Percentiles rank a stretch among this genome's conserved stretches.
These are phyloP conservation scores for Rasamsonia emersonii DNA, from an alignment of 2,329 filamentous ascomycete species.

Conservation along the genomic window DNA sequence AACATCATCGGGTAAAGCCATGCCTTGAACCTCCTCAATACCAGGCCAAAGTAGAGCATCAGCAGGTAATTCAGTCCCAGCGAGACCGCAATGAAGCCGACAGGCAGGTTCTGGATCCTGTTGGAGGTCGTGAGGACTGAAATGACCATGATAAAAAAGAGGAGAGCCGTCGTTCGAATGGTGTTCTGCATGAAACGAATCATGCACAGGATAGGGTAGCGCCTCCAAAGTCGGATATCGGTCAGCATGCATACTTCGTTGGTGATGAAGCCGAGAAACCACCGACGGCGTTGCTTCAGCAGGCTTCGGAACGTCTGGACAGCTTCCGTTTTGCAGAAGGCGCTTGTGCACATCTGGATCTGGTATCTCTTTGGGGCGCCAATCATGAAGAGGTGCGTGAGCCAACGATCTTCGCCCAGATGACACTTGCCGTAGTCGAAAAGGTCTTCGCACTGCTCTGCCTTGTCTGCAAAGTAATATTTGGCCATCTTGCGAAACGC, in stretches of 20 bases:
- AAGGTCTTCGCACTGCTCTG: slow-evolving; percentile 87
- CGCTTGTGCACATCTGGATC: slow-evolving; percentile 94
- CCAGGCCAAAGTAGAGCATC: slow-evolving; percentile 91
- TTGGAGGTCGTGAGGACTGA: slow-evolving; percentile 79
- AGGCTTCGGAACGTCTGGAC: slow-evolving; percentile 80
- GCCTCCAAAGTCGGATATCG: slow-evolving; percentile 80
- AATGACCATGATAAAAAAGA: slow-evolving; percentile 90
- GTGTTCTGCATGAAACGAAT: slow-evolving; percentile 95
- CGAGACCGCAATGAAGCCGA: slow-evolving; percentile 89
- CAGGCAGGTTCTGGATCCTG: slow-evolving; percentile 67
- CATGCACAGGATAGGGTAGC: slow-evolving; percentile 77
- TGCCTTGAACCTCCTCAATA: slow-evolving; percentile 82
- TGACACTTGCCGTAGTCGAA: slow-evolving; percentile 97
- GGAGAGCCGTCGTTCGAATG: slow-evolving; percentile 82
- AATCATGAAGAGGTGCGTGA: slow-evolving; percentile 98
- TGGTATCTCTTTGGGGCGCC: slow-evolving; percentile 87
- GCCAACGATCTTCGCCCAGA: slow-evolving; percentile 89
- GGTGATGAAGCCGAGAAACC: slow-evolving; percentile 96
- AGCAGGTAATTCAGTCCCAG: slow-evolving; percentile 88
- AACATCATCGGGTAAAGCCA: slow-evolving; percentile 97
- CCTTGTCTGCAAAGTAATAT: slow-evolving; percentile 96
- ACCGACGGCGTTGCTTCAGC: slow-evolving; percentile 87
- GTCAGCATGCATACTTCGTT: slow-evolving; percentile 99
- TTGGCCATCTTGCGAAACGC: slow-evolving; percentile 95
- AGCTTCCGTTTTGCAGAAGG: slow-evolving; percentile 97